A percentile compares a stretch with the other conserved stretches of the same genome.
phyloP scores from a whole-genome alignment of 768 basidiomycete genomes.

The Hypholoma fasciculare region DNA sequence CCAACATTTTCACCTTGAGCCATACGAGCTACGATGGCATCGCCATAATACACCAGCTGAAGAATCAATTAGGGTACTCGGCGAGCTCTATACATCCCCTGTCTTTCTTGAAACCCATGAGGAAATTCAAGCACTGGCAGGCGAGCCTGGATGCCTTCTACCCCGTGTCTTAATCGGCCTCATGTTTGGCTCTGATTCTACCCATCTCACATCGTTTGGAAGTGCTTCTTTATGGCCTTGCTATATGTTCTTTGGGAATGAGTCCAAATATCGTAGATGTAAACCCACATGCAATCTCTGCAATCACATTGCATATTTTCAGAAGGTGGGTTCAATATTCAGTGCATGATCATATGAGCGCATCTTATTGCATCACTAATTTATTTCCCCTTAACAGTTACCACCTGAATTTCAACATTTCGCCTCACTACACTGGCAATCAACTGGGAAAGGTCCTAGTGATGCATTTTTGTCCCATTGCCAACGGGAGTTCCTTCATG shows the following conservation, averaged over 20 bases:
- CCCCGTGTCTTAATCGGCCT: neutral
- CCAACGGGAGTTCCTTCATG: slow-evolving; percentile 29
- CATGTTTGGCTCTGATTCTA: neutral
- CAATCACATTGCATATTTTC: neutral
- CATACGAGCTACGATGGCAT: too few species aligned
- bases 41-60: too few species aligned
- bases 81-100: too few species aligned
- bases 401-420: neutral
- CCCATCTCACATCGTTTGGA: slow-evolving; percentile 1
- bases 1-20: too few species aligned
- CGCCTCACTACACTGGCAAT: too few species aligned
- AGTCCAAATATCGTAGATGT: neutral
- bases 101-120: neutral
- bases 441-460: neutral
- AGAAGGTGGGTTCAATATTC: neutral
- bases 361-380: neutral
- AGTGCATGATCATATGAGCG: neutral
- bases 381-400: too few species aligned
- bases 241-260: neutral
- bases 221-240: neutral
- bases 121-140: neutral
- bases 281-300: neutral
- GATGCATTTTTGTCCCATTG: slow-evolving; percentile 19
- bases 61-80: too few species aligned
- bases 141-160: neutral